Percentiles rank a stretch among this genome's conserved stretches.
Evolutionary conservation across 1,139 yeast species (phyloP).

Genomic region (Scheffersomyces illinoinensis): DNA sequence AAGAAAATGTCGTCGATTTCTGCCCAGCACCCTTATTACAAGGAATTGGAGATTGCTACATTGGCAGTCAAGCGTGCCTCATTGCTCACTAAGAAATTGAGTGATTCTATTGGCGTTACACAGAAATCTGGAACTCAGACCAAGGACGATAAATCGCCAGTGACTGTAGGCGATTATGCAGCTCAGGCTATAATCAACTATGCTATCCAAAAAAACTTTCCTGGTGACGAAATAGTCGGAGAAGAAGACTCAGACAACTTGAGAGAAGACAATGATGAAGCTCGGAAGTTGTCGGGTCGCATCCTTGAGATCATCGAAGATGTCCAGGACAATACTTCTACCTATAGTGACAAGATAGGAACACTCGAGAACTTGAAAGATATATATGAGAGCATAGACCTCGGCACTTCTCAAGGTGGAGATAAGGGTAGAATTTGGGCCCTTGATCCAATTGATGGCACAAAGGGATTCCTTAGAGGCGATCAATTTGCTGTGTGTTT

Average conservation of each 20-base stretch:
- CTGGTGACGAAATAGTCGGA: constrained; percentile 84
- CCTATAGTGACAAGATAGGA: constrained; percentile 33
- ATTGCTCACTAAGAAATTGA: constrained; percentile 68
- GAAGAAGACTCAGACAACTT: constrained; percentile 84
- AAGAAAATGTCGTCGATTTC: not conserved
- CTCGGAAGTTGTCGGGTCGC: constrained; percentile 30
- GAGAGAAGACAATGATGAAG: constrained; percentile 44
- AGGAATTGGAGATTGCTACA: constrained; percentile 77
- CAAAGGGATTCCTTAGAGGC: constrained; percentile 93
- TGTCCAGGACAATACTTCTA: constrained; percentile 39
- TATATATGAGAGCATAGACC: constrained; percentile 68
- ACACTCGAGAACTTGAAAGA: constrained; percentile 45
- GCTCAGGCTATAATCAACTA: constrained; percentile 92
- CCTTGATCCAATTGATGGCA: constrained; percentile 96
- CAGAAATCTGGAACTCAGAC: constrained; percentile 65
- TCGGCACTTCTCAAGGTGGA: constrained; percentile 80
- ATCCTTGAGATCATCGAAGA: constrained; percentile 52
- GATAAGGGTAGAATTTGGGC: constrained; percentile 89
- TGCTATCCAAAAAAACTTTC: constrained; percentile 78
- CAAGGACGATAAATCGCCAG: constrained; percentile 90
- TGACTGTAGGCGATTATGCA: constrained; percentile 94
- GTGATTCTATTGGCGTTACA: constrained; percentile 62
- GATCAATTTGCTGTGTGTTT: constrained; percentile 97
- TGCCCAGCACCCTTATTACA: constrained; percentile 33
- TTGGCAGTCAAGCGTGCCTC: constrained; percentile 91